phyloP scores from a whole-genome alignment of 805 yeast species.

The Kodamaea hsintzibuensis region DNA sequence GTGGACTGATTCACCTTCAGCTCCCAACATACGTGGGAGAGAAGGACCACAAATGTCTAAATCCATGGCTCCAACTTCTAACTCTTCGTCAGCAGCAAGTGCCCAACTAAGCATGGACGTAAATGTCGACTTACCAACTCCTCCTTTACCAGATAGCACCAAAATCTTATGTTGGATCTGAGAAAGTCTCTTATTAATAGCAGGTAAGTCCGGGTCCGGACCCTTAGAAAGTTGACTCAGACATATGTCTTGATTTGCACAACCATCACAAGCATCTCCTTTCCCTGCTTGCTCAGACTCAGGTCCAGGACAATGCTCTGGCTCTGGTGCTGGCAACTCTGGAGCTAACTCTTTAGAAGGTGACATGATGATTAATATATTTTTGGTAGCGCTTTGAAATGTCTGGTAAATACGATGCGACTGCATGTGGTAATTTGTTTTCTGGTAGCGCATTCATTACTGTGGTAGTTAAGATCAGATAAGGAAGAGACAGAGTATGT shows the following conservation, averaged over 20 bases:
- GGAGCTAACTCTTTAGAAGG: constrained; percentile 3
- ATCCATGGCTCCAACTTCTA: constrained; percentile 96
- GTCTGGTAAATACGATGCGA: background rate
- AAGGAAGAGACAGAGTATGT: background rate
- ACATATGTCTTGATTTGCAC: constrained; percentile 92
- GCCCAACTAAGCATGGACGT: constrained; percentile 98
- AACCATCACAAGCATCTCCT: constrained; percentile 91
- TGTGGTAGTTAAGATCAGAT: background rate
- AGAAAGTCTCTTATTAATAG: constrained; percentile 66
- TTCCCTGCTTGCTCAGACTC: constrained; percentile 92
- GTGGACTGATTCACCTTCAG: constrained; percentile 81
- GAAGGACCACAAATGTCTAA: constrained; percentile 98
- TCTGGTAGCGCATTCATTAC: too few species aligned
- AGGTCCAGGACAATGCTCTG: constrained; percentile 99
- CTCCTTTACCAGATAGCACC: constrained; percentile 84
- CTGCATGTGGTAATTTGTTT: background rate
- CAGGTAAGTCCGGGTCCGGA: constrained; percentile 90
- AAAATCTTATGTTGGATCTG: constrained; percentile 75
- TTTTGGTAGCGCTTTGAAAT: background rate
- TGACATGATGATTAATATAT: constrained; percentile 5
- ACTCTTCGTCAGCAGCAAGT: constrained; percentile 70
- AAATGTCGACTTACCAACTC: constrained; percentile 97
- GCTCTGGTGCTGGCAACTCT: constrained; percentile 64
- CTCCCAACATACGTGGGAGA: constrained; percentile 91
- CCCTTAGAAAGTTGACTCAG: constrained; percentile 82